Conservation (phyloP, 2,329 filamentous ascomycete species). For the Phialemonium atrogriseum region DNA sequence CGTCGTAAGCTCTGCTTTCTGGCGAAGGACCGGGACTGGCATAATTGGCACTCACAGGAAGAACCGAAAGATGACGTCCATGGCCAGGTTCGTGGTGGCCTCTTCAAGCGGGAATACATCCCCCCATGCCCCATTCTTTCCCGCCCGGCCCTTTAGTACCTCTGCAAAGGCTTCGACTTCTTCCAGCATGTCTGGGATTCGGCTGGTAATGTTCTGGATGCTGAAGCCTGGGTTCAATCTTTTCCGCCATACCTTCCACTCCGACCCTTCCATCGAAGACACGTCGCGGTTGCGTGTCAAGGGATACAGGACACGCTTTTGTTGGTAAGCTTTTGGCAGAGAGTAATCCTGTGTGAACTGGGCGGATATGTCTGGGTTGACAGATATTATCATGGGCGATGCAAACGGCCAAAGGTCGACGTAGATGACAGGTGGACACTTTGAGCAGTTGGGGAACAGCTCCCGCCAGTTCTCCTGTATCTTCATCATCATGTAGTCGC, state of each 20-base stretch:
- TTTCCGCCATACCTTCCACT: slow-evolving; percentile 20
- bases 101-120: slow-evolving; percentile 24
- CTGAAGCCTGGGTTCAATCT: slow-evolving; percentile 29
- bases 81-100: slow-evolving; percentile 26
- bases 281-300: slow-evolving; percentile 24
- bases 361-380: slow-evolving; percentile 11
- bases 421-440: slow-evolving; percentile 17
- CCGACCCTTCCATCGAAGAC: slow-evolving; percentile 19
- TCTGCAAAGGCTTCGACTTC: slow-evolving; percentile 27
- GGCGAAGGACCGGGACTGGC: background rate
- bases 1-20: background rate
- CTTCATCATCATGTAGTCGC: slow-evolving; percentile 11
- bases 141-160: slow-evolving; percentile 17
- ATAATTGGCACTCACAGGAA: slow-evolving; percentile 14
- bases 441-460: slow-evolving; percentile 9
- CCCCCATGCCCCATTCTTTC: slow-evolving; percentile 19
- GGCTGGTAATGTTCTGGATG: slow-evolving; percentile 22
- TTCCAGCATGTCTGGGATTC: slow-evolving; percentile 26
- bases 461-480: slow-evolving; percentile 12
- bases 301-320: slow-evolving; percentile 17
- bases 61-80: slow-evolving; percentile 30
- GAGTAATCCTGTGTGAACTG: slow-evolving; percentile 15
- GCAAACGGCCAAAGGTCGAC: slow-evolving; percentile 21
- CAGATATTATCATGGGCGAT: slow-evolving; percentile 10
- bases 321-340: slow-evolving; percentile 16